Evolutionary conservation across 140 eudicot genomes (phyloP), one percentile per base, ranked within the genome.

Genomic region (Anethum foeniculum): DNA sequence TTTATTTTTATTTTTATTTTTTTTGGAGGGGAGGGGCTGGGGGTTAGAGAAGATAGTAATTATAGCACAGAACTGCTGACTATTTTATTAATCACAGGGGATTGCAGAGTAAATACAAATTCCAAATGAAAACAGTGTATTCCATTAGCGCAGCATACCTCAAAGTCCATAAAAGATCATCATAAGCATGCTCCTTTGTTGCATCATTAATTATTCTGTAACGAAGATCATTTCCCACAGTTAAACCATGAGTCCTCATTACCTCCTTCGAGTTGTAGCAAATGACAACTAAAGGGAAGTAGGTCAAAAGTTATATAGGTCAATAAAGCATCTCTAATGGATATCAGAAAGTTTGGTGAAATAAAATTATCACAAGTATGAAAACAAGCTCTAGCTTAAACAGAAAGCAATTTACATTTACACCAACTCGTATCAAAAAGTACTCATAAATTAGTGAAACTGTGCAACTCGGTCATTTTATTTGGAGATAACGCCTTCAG

Each of bases 161-260:
- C 80, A 96, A 81, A 73, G 98, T 92, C 99, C 99, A 96, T 48
- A 91, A 79, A 49, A 96, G 90, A 86, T 90, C 93, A 80, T 92
- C 99, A 86, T 91, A 96, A 65, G 92, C 81, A 89, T 90, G 97
- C 80, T 85, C 93, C 90, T 71, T 85, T 81, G 86, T 96, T 23
- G 95, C 97, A 39, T 86, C 91, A 84, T 87, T 89, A 81, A 91
- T 85, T 83, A 91, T 90, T 84, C 99, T 96, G 89, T 81, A 87
- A 87, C 38, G 77, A 85, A 41, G 15, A 60, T 5, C 34, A 79
- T 25, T 47, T 39, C 21, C 15, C 60, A 79, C 46, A 64, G 72
- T 75, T 44, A 48, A 75, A 75, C 51, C 41, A 15, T 48, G 36
- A 75, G 79, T 47, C 62, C 79, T 1, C 7, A 15, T 16, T 74